Conservation (phyloP, 805 yeast genomes). For the Candida lessepsii region DNA sequence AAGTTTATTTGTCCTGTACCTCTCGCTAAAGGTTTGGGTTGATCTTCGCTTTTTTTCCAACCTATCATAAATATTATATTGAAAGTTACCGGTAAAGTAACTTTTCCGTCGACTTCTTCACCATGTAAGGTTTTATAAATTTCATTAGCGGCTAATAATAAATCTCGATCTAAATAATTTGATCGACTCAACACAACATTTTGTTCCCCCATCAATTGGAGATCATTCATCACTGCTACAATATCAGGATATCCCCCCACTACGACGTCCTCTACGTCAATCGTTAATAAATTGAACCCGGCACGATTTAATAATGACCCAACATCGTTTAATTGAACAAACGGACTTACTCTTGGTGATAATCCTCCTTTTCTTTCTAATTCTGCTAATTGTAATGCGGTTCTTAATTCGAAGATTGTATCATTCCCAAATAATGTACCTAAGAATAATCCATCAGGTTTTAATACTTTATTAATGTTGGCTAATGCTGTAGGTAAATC, state of each 20-base stretch:
- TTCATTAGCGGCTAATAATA: constrained; percentile 71
- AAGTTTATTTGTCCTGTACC: constrained; percentile 70
- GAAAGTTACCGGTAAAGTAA: constrained; percentile 74
- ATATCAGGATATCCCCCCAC: constrained; percentile 75
- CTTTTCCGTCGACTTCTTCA: constrained; percentile 47
- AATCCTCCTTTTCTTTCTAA: constrained; percentile 76
- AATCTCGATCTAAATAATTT: constrained; percentile 48
- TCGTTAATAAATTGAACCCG: constrained; percentile 75
- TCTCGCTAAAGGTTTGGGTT: constrained; percentile 70
- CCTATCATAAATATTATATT: constrained; percentile 82
- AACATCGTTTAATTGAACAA: constrained; percentile 74
- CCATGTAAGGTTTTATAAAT: constrained; percentile 74
- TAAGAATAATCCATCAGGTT: constrained; percentile 80
- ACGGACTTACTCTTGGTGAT: constrained; percentile 77
- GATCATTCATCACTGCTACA: constrained; percentile 62
- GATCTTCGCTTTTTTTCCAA: constrained; percentile 72
- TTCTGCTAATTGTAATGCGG: constrained; percentile 79
- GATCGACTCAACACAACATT: constrained; percentile 61
- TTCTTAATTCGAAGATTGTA: constrained; percentile 77
- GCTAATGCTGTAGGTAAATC: constrained; percentile 68
- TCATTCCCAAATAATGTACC: constrained; percentile 84
- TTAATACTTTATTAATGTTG: constrained; percentile 55
- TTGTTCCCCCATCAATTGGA: constrained; percentile 82
- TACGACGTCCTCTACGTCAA: constrained; percentile 79
- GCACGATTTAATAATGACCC: constrained; percentile 72